phyloP scores from a whole-genome alignment of 805 yeast genomes.

The Candida nonsorbophila region DNA sequence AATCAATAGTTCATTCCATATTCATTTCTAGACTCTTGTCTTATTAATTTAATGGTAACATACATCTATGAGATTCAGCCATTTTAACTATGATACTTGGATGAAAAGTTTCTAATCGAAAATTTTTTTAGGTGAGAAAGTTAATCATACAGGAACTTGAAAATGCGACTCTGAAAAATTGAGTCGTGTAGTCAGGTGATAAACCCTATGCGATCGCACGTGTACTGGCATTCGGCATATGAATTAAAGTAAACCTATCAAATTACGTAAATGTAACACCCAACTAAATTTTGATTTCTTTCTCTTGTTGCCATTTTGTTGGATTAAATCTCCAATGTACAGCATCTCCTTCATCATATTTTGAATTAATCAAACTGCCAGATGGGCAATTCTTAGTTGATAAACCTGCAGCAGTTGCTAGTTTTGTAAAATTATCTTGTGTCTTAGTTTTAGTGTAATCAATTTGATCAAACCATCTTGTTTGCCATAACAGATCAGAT shows the following conservation, averaged over 20 bases:
- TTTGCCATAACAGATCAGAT: constrained; percentile 62
- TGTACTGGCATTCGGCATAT: too few relatives aligned
- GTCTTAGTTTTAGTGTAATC: constrained; percentile 16
- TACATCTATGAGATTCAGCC: constrained; percentile 98
- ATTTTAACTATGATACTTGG: constrained; percentile 41
- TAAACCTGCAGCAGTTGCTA: constrained; percentile 44
- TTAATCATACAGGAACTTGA: too few relatives aligned
- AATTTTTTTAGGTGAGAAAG: too few relatives aligned
- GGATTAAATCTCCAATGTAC: constrained; percentile 70
- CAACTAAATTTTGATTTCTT: constrained; percentile 45
- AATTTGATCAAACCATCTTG: constrained; percentile 68
- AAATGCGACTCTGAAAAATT: too few relatives aligned
- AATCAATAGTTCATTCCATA: too few relatives aligned
- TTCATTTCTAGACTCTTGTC: too few relatives aligned
- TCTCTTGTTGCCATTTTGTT: constrained; percentile 51
- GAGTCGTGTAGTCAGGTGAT: too few relatives aligned
- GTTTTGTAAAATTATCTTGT: constrained; percentile 29
- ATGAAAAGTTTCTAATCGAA: too few relatives aligned
- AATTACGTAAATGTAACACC: too few relatives aligned
- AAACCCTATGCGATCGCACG: too few relatives aligned
- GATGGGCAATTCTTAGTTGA: constrained; percentile 64
- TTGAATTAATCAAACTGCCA: constrained; percentile 53
- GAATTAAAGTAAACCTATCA: not conserved
- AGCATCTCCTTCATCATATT: constrained; percentile 46
- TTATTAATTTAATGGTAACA: constrained; percentile 44